Evolutionary conservation across 805 yeast genomes (phyloP).

Genomic region (Kazachstania africana): DNA sequence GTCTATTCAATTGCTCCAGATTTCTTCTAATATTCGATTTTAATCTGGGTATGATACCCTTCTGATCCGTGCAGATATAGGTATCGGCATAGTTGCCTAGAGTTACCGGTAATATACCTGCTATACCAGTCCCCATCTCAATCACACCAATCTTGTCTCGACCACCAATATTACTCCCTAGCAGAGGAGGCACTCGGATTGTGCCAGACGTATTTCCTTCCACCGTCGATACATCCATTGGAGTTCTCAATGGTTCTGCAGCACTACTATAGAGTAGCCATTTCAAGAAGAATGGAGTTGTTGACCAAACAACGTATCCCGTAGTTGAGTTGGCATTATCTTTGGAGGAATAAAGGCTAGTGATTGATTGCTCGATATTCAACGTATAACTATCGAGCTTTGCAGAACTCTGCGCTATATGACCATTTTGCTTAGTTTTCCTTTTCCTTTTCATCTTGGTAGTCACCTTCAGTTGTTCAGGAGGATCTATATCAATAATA

Average conservation of each 20-base stretch:
- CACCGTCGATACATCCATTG: conserved; percentile 3
- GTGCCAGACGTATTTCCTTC: background rate
- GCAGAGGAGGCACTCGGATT: conserved; percentile 1
- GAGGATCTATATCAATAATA: conserved; percentile 18
- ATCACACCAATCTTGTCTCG: conserved; percentile 8
- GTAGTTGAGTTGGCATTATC: conserved; percentile 27
- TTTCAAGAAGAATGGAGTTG: conserved; percentile 22
- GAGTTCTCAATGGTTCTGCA: conserved; percentile 11
- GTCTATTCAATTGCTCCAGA: conserved; percentile 14
- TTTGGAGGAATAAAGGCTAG: conserved; percentile 18
- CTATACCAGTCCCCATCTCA: conserved; percentile 26
- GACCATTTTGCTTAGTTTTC: background rate
- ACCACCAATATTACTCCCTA: background rate
- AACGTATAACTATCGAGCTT: conserved; percentile 9
- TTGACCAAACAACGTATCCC: conserved; percentile 28
- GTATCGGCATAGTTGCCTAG: conserved; percentile 20
- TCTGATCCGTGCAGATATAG: conserved; percentile 25
- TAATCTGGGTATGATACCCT: conserved; percentile 19
- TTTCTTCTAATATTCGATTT: conserved; percentile 19
- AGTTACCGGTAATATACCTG: conserved; percentile 19
- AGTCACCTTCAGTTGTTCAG: background rate
- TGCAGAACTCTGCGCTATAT: background rate
- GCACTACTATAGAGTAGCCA: conserved; percentile 22
- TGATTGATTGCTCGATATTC: conserved; percentile 18
- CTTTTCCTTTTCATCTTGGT: background rate